Conservation (phyloP, 1,284 basidiomycete species). For the Lentinus polychrous region DNA sequence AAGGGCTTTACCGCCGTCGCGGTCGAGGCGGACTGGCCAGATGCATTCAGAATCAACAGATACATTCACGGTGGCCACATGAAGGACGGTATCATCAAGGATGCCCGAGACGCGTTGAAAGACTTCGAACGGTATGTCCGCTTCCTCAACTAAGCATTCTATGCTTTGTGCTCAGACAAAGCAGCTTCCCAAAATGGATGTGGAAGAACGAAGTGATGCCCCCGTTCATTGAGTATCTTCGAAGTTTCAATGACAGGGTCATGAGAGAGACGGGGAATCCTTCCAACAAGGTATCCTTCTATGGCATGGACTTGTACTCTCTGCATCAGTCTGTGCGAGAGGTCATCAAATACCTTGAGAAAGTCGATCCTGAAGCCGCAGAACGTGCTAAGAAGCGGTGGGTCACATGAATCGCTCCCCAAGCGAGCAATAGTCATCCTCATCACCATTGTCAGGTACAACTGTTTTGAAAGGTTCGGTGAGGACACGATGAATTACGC, state of each 20-base stretch:
- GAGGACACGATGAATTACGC: conserved; percentile 23
- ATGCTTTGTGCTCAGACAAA: background rate
- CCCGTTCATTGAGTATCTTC: conserved; percentile 19
- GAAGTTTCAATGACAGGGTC: conserved; percentile 17
- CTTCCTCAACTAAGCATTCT: background rate
- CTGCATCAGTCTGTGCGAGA: conserved; percentile 20
- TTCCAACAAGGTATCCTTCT: conserved; percentile 19
- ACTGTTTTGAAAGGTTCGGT: conserved; percentile 24
- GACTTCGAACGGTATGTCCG: conserved; percentile 18
- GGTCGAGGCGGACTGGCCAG: conserved; percentile 26
- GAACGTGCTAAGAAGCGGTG: conserved; percentile 20
- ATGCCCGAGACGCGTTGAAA: conserved; percentile 15
- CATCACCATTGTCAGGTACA: conserved; percentile 15
- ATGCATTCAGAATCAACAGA: conserved; percentile 23
- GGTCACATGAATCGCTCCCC: background rate
- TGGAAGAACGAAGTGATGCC: conserved; percentile 27
- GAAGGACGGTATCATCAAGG: conserved; percentile 12
- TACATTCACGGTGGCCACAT: conserved; percentile 19
- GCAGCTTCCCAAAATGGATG: conserved; percentile 27
- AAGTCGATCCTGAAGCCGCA: conserved; percentile 22
- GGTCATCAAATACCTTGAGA: conserved; percentile 21
- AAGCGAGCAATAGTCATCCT: background rate
- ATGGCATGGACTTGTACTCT: conserved; percentile 25
- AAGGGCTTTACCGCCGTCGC: conserved; percentile 25
- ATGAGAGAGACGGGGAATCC: conserved; percentile 12